These are phyloP conservation scores for Vaccinium corymbosum DNA, from an alignment of 148 eudicot genomes.

Conservation along the genomic window DNA sequence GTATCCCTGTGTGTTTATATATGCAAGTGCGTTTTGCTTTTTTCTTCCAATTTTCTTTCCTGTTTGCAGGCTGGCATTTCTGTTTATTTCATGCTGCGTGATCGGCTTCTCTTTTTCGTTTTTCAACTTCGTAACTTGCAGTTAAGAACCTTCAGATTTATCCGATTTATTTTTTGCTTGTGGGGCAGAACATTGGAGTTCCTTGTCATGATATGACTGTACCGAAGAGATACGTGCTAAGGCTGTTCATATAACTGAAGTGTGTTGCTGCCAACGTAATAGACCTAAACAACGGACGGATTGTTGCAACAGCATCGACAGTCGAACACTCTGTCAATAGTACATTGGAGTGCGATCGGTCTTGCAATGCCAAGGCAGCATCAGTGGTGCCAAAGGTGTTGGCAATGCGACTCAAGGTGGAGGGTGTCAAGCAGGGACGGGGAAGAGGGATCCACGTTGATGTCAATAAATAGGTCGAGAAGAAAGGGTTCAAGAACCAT, in stretches of 20 bases:
- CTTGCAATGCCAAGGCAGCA: conserved; percentile 68
- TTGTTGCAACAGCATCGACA: conserved; percentile 62
- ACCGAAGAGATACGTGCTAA: conserved; percentile 53
- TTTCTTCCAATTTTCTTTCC: not conserved
- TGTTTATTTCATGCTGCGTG: not conserved
- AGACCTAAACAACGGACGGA: conserved; percentile 50
- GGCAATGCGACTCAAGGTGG: conserved; percentile 67
- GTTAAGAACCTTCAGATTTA: not conserved
- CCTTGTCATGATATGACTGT: conserved; percentile 36
- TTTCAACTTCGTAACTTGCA: not conserved
- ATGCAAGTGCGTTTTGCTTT: too few relatives aligned
- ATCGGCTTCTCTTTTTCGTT: not conserved
- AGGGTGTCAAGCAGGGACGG: conserved; percentile 54
- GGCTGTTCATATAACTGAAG: conserved; percentile 60
- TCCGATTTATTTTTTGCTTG: conserved; percentile 1
- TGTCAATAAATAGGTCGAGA: conserved; percentile 58
- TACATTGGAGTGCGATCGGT: conserved; percentile 54
- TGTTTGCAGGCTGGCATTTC: not conserved
- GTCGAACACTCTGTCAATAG: conserved; percentile 54
- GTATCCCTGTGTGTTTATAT: too few relatives aligned
- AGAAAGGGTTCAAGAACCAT: conserved; percentile 49
- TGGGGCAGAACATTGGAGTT: not conserved
- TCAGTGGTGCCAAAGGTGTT: conserved; percentile 56
- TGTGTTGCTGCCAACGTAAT: conserved; percentile 64
- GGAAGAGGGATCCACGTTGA: conserved; percentile 59